A percentile compares a stretch with the other conserved stretches of the same genome.
phyloP scores from a whole-genome alignment of 2,329 filamentous ascomycete species.

The Penicillium crustosum region DNA sequence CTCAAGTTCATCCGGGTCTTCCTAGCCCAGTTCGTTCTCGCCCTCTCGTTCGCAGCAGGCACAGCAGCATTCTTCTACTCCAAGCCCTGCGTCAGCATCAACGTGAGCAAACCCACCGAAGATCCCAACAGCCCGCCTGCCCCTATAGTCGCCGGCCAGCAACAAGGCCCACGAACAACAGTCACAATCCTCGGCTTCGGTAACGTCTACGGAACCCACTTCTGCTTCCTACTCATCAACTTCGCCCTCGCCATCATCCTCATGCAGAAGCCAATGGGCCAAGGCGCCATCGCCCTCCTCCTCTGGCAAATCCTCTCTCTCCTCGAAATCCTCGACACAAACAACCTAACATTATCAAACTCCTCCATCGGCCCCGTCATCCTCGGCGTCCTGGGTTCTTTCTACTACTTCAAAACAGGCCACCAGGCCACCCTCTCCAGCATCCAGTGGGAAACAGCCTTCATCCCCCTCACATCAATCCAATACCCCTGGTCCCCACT shows the following conservation, averaged over 20 bases:
- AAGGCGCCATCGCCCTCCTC: conserved; percentile 76
- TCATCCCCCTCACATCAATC: conserved; percentile 80
- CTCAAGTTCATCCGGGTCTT: conserved; percentile 75
- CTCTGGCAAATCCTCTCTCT: conserved; percentile 85
- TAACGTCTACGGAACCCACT: conserved; percentile 89
- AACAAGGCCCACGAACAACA: conserved; percentile 38
- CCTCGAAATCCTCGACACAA: conserved; percentile 63
- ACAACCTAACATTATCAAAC: conserved; percentile 59
- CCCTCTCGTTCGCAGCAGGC: conserved; percentile 77
- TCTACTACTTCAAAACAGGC: conserved; percentile 96
- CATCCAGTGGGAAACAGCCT: conserved; percentile 95
- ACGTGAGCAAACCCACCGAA: conserved; percentile 50
- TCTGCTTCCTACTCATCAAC: conserved; percentile 78
- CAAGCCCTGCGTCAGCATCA: conserved; percentile 77
- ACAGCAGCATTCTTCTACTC: conserved; percentile 83
- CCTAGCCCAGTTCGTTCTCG: conserved; percentile 77
- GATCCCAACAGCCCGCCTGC: conserved; percentile 43
- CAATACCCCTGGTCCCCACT: conserved; percentile 88
- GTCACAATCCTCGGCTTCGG: conserved; percentile 86
- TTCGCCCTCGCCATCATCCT: conserved; percentile 74
- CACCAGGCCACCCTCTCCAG: conserved; percentile 84
- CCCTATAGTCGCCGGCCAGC: conserved; percentile 28
- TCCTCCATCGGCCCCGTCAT: conserved; percentile 76
- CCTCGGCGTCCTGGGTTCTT: conserved; percentile 84
- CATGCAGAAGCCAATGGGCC: conserved; percentile 92